Base-by-base conservation (phyloP, 129 eudicot species). In the Chrysanthemum seticuspe region DNA sequence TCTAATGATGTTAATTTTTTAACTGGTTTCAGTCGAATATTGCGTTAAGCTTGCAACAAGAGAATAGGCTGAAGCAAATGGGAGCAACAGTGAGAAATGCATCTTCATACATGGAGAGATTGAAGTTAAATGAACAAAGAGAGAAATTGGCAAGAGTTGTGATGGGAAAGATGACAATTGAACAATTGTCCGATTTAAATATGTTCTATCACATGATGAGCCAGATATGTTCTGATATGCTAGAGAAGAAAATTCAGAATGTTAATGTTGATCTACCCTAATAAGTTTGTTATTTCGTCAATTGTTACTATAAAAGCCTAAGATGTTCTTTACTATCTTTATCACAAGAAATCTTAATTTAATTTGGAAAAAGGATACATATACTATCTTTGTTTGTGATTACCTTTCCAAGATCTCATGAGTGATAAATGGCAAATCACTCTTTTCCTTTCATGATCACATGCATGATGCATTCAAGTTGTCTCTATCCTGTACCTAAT, bases 1-100 rank as follows among this genome's bases (percentile, higher is more conserved):
- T 40, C 2, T 11, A 7, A n/a, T 9, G 14, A 55, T 13, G 10
- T 0, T 27, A 13, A 36, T 51, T 19, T 48, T 23, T 12, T 21
- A 29, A 63, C 55, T 56, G 54, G 5, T 21, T 65, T 82, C 82
- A 94, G 99, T 85, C 89, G 47, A 94, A 90, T 59, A 85, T 85
- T n/a, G 94, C 96, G 18, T 57, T 94, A 77, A 88, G 97, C 65
- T 19, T 81, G 85, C 91, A 90, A 71, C 96, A 90, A 83, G 97
- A 90, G 76, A 86, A 76, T 5, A 83, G 97, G 79, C 60, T 94
- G 74, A 90, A 82, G 80, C 94, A 94, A 75, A 85, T 90, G 97
- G 99, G 99, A 2, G 99, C 97, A 54, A 94, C 97, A 3, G 94
- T 94, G 51, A 86, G 99, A 71, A 94, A 90, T 69, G 89, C 91